Percentiles rank a stretch among this genome's conserved stretches.
Conservation (phyloP, 345 rosid genomes). For the Citrus reticulata region DNA sequence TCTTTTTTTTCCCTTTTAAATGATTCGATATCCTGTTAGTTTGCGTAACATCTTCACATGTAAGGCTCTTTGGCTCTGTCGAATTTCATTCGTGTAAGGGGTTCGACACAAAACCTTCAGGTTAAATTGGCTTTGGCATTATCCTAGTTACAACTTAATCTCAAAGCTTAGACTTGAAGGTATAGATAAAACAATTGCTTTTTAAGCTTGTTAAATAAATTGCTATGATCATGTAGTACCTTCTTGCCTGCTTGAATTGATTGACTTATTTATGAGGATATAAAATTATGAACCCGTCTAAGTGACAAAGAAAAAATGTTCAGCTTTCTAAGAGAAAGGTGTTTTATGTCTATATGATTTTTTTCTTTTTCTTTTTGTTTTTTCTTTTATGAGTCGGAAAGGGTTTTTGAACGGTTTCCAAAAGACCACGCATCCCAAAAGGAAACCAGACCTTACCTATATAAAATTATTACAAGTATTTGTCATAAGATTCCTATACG, state of each 20-base stretch:
- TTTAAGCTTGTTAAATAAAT: neutral
- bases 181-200: neutral
- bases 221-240: neutral
- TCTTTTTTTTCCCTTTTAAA: too few relatives aligned
- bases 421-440: neutral
- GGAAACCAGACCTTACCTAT: neutral
- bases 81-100: too few relatives aligned
- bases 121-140: too few relatives aligned
- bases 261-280: neutral
- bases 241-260: neutral
- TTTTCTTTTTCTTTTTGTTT: neutral
- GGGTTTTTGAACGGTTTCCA: neutral
- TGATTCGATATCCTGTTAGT: too few relatives aligned
- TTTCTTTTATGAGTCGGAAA: neutral
- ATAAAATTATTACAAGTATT: neutral
- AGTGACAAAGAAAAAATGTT: neutral
- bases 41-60: too few relatives aligned
- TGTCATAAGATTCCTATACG: neutral
- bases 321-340: too few relatives aligned
- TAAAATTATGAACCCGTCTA: neutral
- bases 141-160: too few relatives aligned
- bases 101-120: too few relatives aligned
- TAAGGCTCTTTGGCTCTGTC: too few relatives aligned
- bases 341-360: neutral
- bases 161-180: neutral